A percentile compares a stretch with the other conserved stretches of the same genome.
These are phyloP conservation scores for Eucalyptus shirleyi DNA, from an alignment of 345 rosid species.

Conservation along the genomic window DNA sequence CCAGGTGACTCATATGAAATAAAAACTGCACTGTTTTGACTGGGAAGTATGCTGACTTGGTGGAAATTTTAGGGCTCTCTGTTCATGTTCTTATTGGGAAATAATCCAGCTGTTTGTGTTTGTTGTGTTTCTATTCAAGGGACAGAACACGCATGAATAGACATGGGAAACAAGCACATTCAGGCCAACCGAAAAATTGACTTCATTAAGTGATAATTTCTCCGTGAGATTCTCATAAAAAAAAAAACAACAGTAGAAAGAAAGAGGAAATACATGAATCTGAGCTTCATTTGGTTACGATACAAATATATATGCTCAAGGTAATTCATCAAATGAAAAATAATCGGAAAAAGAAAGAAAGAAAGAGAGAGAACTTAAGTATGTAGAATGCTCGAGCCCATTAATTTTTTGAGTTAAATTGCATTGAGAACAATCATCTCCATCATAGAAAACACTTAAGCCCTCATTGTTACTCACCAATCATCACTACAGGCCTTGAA, in stretches of 20 bases:
- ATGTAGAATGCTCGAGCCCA: not conserved
- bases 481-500: not conserved
- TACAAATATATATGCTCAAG: not conserved
- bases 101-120: not conserved
- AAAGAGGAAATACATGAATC: not conserved
- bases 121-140: not conserved
- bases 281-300: not conserved
- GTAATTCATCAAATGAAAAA: not conserved
- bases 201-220: not conserved
- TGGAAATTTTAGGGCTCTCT: not conserved
- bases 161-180: not conserved
- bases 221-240: not conserved
- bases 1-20: not conserved
- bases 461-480: not conserved
- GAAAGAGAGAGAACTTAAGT: not conserved
- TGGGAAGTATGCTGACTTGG: not conserved
- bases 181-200: not conserved
- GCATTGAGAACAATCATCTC: not conserved
- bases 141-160: not conserved
- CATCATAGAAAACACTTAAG: not conserved
- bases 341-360: not conserved
- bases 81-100: not conserved
- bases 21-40: not conserved
- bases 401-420: not conserved
- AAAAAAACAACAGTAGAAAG: not conserved